Conservation (phyloP, 371 early-diverging fungal genomes). For the Mucor circinelloides region DNA sequence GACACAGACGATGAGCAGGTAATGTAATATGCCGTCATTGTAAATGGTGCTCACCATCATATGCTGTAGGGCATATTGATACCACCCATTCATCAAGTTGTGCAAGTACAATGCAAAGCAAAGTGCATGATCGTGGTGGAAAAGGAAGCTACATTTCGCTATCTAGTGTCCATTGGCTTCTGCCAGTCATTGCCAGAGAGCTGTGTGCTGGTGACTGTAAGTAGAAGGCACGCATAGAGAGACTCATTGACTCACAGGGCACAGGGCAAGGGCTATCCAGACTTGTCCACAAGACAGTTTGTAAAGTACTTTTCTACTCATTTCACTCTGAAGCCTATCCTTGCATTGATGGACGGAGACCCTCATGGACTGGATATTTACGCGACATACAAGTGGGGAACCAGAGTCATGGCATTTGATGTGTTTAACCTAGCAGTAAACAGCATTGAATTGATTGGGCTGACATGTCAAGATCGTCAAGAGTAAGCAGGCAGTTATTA, state of each 20-base stretch:
- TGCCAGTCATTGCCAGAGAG: conserved; percentile 22
- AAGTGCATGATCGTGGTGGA: conserved; percentile 44
- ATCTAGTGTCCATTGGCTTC: conserved; percentile 39
- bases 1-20: conserved; percentile 33
- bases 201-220: conserved; percentile 46
- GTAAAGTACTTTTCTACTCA: conserved; percentile 33
- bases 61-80: conserved; percentile 36
- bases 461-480: conserved; percentile 32
- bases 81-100: conserved; percentile 38
- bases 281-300: conserved; percentile 46
- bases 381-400: conserved; percentile 54
- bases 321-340: conserved; percentile 24
- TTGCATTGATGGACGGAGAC: conserved; percentile 48
- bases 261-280: conserved; percentile 51
- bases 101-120: conserved; percentile 36
- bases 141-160: conserved; percentile 54
- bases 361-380: conserved; percentile 54
- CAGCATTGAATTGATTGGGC: conserved; percentile 34
- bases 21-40: background rate
- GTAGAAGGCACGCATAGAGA: background rate
- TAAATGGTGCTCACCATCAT: background rate
- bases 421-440: conserved; percentile 40
- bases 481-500: conserved; percentile 17
- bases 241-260: background rate
- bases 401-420: conserved; percentile 39